Evolutionary conservation across 2,329 filamentous ascomycete genomes (phyloP).

Genomic region (Acrodontium crateriforme): DNA sequence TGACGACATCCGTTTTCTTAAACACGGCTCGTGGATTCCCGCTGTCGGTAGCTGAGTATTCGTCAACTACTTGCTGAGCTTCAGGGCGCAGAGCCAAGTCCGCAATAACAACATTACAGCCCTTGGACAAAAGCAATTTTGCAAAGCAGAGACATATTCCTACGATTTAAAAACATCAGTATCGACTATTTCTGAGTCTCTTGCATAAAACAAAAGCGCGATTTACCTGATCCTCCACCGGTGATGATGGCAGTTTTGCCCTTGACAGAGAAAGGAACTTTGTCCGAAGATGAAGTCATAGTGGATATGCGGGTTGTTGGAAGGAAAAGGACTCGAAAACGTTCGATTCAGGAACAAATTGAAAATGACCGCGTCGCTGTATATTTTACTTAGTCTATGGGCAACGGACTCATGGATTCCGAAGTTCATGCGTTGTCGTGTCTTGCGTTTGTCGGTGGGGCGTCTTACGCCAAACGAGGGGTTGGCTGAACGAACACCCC

Average conservation of each 20-base stretch:
- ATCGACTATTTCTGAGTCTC: background rate
- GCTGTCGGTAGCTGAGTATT: constrained; percentile 15
- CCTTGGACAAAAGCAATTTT: constrained; percentile 27
- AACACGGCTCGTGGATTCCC: constrained; percentile 27
- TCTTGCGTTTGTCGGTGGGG: too few relatives aligned
- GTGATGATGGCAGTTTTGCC: constrained; percentile 36
- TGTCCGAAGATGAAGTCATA: too few relatives aligned
- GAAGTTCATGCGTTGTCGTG: too few relatives aligned
- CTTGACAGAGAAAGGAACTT: constrained; percentile 24
- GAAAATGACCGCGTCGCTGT: too few relatives aligned
- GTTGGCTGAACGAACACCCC: too few relatives aligned
- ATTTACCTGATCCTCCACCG: constrained; percentile 30
- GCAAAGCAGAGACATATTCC: constrained; percentile 36
- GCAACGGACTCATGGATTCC: too few relatives aligned
- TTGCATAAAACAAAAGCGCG: background rate
- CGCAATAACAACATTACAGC: constrained; percentile 36
- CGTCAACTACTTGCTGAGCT: constrained; percentile 28
- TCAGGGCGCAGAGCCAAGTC: constrained; percentile 35
- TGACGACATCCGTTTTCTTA: constrained; percentile 33
- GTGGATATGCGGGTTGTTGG: too few relatives aligned
- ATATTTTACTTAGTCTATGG: too few relatives aligned
- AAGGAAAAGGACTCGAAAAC: too few relatives aligned
- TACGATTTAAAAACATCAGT: constrained; percentile 8
- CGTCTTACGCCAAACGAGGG: too few relatives aligned
- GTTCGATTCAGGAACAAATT: too few relatives aligned